Evolutionary conservation across 768 basidiomycete species (phyloP), one percentile per base, ranked within the genome.

Genomic region (Crassisporium funariophilum): DNA sequence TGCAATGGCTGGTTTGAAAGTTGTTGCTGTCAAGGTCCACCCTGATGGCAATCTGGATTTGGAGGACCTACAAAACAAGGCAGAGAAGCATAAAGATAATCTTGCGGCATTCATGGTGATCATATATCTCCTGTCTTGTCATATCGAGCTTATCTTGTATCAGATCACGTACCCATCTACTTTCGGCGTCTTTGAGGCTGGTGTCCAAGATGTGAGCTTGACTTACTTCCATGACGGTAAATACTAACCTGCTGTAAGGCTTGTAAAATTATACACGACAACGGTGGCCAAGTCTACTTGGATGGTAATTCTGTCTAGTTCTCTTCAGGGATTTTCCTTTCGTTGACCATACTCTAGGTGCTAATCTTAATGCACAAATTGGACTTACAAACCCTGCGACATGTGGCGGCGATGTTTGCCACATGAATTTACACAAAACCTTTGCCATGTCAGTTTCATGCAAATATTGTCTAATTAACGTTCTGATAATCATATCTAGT

Each of bases 381-480:
- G 93, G 95, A 19, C 64, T 97, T 48, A 97, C 95, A 22, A 92
- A 93, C 62, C 91, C 91, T 25, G 92, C 90, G 1, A 86, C 79
- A n/a, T 95, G 93, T 59, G 97, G 97, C 37, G 95, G 93, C 43
- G 97, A 99, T 66, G 94, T 99, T 29, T 97, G 94, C 64, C 97
- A 99, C 65, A 78, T 98, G 73, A 99, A 99, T 70, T 75, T 98
- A 25, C 97, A 99, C 76, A 99, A 98, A 72, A 95, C 94, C 1
- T 97, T 97, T 63, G 88, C 93, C 5, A 98, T 97, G 88, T 91
- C 61, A 47, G 87, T 59, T 7, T 5, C 29, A 41, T 46, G 31
- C 46, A 10, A 46, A 34, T 9, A 27, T 11, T 24, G 10, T 43
- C 13, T 46, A 17, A 4, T 5, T 38, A 3, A 15, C 37, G 15